Conservation (phyloP, 176 grass and related monocot species). For the Cenchrus americanus region DNA sequence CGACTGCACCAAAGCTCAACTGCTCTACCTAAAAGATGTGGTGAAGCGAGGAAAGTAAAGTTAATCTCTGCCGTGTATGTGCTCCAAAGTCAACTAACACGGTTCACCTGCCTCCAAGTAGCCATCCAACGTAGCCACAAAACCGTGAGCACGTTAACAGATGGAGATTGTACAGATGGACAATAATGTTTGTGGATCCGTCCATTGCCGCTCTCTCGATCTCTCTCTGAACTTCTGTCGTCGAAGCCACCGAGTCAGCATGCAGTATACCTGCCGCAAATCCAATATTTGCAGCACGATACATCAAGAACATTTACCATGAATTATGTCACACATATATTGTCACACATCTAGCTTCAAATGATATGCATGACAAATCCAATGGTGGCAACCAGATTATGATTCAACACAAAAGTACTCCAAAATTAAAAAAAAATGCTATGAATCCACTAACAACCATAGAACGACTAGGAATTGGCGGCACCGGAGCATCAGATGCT, state of each 20-base stretch:
- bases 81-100: background rate
- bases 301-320: background rate
- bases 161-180: too few relatives aligned
- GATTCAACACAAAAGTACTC: too few relatives aligned
- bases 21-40: constrained; percentile 42
- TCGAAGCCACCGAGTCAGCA: background rate
- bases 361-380: too few relatives aligned
- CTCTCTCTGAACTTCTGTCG: background rate
- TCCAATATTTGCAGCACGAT: background rate
- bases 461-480: too few relatives aligned
- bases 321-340: too few relatives aligned
- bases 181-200: too few relatives aligned
- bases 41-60: constrained; percentile 7
- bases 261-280: background rate
- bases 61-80: background rate
- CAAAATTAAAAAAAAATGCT: too few relatives aligned
- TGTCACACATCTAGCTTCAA: too few relatives aligned
- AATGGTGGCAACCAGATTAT: too few relatives aligned
- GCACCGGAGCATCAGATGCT: too few relatives aligned
- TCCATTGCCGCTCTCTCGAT: too few relatives aligned
- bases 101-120: background rate
- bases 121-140: background rate
- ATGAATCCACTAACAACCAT: too few relatives aligned
- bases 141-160: background rate
- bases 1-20: constrained; percentile 33